These are phyloP conservation scores for Alternaria angustiovoidea DNA, from an alignment of 2,329 filamentous ascomycete species.

Conservation along the genomic window DNA sequence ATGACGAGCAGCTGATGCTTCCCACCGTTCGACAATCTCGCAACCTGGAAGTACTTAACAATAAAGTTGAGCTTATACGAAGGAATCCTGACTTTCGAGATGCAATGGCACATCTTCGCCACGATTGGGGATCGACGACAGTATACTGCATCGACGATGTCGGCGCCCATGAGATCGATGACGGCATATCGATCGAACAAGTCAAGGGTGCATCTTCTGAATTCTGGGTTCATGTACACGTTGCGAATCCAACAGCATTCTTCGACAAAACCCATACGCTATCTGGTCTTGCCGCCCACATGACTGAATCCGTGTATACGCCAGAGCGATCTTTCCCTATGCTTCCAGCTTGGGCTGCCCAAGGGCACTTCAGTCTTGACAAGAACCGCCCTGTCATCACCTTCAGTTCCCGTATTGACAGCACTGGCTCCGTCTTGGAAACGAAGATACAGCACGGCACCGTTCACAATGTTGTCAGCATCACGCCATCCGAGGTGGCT, in stretches of 20 bases:
- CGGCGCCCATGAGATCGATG: conserved; percentile 75
- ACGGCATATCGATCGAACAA: conserved; percentile 75
- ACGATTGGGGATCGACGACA: conserved; percentile 65
- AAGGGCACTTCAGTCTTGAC: conserved; percentile 63
- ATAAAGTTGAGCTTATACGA: conserved; percentile 34
- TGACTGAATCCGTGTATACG: conserved; percentile 64
- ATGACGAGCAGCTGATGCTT: conserved; percentile 63
- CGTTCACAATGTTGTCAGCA: conserved; percentile 62
- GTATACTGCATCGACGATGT: conserved; percentile 78
- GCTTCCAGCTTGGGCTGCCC: conserved; percentile 60
- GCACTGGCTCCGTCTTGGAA: conserved; percentile 62
- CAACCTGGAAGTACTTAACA: conserved; percentile 54
- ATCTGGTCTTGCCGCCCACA: conserved; percentile 67
- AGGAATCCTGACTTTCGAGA: conserved; percentile 56
- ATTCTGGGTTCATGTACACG: conserved; percentile 80
- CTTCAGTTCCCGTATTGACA: conserved; percentile 65
- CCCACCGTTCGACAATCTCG: conserved; percentile 57
- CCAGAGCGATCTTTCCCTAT: conserved; percentile 66
- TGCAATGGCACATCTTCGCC: conserved; percentile 64
- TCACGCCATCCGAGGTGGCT: conserved; percentile 57
- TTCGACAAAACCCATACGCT: conserved; percentile 67
- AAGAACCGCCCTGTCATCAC: conserved; percentile 65
- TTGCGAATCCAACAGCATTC: conserved; percentile 79
- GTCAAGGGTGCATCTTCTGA: conserved; percentile 60
- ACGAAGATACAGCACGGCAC: conserved; percentile 62